phyloP scores from a whole-genome alignment of 192 early-diverging fungal species.

The Thoreauomyces humboldtii region DNA sequence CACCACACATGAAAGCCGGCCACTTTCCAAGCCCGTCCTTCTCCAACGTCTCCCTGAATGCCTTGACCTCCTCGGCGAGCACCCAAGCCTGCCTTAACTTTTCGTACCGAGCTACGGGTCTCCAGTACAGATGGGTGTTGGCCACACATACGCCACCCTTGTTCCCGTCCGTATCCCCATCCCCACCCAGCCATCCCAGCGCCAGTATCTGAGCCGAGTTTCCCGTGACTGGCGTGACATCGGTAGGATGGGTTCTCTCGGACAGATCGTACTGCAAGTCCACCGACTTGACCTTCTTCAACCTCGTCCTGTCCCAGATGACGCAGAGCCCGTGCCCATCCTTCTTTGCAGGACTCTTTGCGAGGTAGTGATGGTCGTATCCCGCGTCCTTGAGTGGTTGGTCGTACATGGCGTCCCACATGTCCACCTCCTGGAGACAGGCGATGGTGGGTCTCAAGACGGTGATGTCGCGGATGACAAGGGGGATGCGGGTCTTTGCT shows the following conservation, averaged over 20 bases:
- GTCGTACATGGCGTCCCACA: conserved; percentile 6
- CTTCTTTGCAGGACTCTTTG: conserved; percentile 18
- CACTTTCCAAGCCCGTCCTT: conserved; percentile 9
- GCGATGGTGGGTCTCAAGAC: conserved; percentile 21
- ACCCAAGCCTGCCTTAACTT: conserved; percentile 35
- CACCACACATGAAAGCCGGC: conserved; percentile 34
- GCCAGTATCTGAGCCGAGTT: conserved; percentile 30
- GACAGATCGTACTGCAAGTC: conserved; percentile 26
- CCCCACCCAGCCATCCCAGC: not conserved
- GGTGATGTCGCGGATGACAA: conserved; percentile 15
- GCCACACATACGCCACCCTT: conserved; percentile 28
- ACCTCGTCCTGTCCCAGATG: conserved; percentile 25
- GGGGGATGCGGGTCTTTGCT: conserved; percentile 21
- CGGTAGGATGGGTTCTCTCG: conserved; percentile 20
- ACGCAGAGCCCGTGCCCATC: conserved; percentile 28
- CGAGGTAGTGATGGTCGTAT: conserved; percentile 23
- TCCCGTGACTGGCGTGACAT: conserved; percentile 12
- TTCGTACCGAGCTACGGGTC: conserved; percentile 32
- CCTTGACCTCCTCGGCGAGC: conserved; percentile 25
- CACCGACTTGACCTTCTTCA: no score
- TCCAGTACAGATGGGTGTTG: conserved; percentile 47
- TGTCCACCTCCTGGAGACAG: conserved; percentile 35
- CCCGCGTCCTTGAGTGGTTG: conserved; percentile 10
- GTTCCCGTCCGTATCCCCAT: not conserved
- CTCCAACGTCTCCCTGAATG: no score